Base-by-base conservation (phyloP, 257 asterid species). In the Fraxinus cuspidata region DNA sequence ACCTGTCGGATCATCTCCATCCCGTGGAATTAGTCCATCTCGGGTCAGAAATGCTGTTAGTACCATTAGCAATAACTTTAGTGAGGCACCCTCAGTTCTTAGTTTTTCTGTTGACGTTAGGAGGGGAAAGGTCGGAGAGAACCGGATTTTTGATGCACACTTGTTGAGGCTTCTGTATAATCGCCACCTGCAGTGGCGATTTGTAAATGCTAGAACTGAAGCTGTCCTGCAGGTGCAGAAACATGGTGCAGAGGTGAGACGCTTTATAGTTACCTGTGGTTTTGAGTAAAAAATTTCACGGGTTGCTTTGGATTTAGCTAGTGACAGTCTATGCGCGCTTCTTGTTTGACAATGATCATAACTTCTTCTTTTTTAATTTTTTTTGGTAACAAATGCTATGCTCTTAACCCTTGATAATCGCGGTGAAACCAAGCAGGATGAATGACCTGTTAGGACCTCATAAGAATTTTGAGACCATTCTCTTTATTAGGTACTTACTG, bases 121-220 rank as follows among this genome's bases (percentile, higher is more conserved):
- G 87, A 91, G 98, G 85, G 97, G 96, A 53, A 95, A 91, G 87
- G 96, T 91, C 21, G 99, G 97, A 82, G 98, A 90, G 86, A 89
- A 87, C 80, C 82, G 86, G 82, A 93, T 92, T 58, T 83, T 92
- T 7, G 98, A 93, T 79, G 99, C 97, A 66, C 98, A 90, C 77
- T 69, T 88, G 37, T 81, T 96, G 89, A 90, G 97, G 81, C 97
- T 96, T 86, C 80, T 96, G 63, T 92, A 96, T 82, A 93, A 96
- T 83, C 93, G 96, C 69, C 89, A 92, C 83, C 85, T 96, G 83
- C 99, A 96, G 79, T 93, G 97, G 97, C 91, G 98, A 79, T 92
- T 93, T 81, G 94, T 86, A 68, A 92, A 90, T 79, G 97, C 99
- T 77, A 87, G 90, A 81, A 89, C 87, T 63, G 97, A 93, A 84